phyloP scores from a whole-genome alignment of 192 early-diverging fungal genomes.

The Entophlyctis luteolus region DNA sequence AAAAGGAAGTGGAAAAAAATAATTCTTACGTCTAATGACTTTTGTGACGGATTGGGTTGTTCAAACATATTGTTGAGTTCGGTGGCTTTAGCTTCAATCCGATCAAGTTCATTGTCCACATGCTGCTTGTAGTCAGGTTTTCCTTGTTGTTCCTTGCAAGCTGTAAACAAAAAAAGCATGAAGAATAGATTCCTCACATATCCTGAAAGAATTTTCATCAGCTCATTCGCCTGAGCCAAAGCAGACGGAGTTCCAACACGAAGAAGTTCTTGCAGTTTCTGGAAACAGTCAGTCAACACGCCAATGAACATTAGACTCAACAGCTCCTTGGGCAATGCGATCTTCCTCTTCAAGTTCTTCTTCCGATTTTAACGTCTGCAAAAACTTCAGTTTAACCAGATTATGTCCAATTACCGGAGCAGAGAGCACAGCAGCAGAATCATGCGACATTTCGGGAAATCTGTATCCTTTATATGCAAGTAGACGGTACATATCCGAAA shows the following conservation, averaged over 20 bases:
- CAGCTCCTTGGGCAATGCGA: conserved; percentile 73
- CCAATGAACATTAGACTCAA: conserved; percentile 30
- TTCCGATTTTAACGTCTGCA: conserved; percentile 76
- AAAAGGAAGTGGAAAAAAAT: neutral
- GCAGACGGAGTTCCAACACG: conserved; percentile 89
- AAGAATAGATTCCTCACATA: conserved; percentile 58
- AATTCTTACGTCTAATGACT: conserved; percentile 6
- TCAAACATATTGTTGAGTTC: conserved; percentile 71
- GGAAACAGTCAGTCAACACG: neutral
- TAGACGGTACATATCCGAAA: conserved; percentile 91
- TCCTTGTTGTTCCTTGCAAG: conserved; percentile 33
- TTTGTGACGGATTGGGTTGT: neutral
- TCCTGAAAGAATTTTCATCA: conserved; percentile 98
- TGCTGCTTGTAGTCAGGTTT: conserved; percentile 83
- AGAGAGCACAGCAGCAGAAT: conserved; percentile 63
- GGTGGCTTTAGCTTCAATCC: conserved; percentile 70
- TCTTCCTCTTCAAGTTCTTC: conserved; percentile 96
- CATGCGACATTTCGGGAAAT: conserved; percentile 62
- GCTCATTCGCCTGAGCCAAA: conserved; percentile 89
- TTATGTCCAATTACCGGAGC: conserved; percentile 17
- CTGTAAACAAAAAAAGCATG: neutral
- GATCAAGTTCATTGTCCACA: conserved; percentile 74
- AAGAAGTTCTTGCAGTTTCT: conserved; percentile 96
- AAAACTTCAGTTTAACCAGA: neutral
- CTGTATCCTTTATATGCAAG: conserved; percentile 82